Percentiles rank a stretch among this genome's conserved stretches.
These are phyloP conservation scores for Salix purpurea DNA, from an alignment of 345 rosid species.

Conservation along the genomic window DNA sequence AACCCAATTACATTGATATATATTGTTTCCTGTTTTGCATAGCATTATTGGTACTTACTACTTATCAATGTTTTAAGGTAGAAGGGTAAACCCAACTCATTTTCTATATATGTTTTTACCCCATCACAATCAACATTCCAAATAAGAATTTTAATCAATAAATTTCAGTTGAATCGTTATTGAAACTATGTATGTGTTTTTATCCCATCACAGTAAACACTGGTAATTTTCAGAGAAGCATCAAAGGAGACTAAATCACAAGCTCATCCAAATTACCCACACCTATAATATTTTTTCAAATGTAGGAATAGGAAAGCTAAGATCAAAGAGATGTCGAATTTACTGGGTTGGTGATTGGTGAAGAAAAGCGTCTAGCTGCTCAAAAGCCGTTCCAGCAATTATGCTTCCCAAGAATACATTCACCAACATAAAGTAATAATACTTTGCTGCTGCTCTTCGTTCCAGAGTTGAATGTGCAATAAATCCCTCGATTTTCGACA, in stretches of 20 bases:
- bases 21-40: not conserved
- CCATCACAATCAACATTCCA: not conserved
- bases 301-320: not conserved
- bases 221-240: not conserved
- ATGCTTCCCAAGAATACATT: conserved; percentile 98
- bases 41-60: not conserved
- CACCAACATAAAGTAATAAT: conserved; percentile 92
- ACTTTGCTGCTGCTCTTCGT: conserved; percentile 78
- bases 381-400: conserved; percentile 80
- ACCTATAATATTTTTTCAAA: not conserved
- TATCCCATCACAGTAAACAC: not conserved
- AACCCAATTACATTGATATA: too few relatives aligned
- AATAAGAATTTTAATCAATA: not conserved
- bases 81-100: not conserved
- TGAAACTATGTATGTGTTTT: not conserved
- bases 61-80: not conserved
- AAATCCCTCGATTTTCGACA: conserved; percentile 96
- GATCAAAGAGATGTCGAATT: conserved; percentile 11
- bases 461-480: conserved; percentile 75
- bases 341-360: conserved; percentile 93
- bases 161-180: not conserved
- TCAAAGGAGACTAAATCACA: not conserved
- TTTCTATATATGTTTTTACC: not conserved
- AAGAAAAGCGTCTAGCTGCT: conserved; percentile 84
- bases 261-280: conserved; percentile 1